Evolutionary conservation across 768 basidiomycete species (phyloP), one percentile per base, ranked within the genome.

Genomic region (Leccinum uliginosum): DNA sequence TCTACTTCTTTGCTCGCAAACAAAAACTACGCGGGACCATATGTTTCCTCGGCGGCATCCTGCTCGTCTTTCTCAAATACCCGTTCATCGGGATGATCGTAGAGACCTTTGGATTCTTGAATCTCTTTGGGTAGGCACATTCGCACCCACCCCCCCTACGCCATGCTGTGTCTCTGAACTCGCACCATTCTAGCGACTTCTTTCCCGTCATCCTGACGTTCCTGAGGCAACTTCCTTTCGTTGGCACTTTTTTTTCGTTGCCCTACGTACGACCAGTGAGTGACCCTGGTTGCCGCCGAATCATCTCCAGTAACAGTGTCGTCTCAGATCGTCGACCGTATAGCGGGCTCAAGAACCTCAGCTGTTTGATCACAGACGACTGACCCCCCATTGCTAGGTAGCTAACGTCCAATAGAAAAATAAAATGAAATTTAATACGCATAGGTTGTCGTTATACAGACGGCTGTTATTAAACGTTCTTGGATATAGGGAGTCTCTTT

Each of bases 191-290:
- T 75, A 98, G 96, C 46, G 96, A 98, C 75, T 99, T 99, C 80
- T 98, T 98, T 83, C 97, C 97, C 6, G 97, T 98, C 58, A 88
- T 99, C 54, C 78, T 99, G 50, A 94, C 93, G n/a, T 98, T 98
- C 80, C 75, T 98, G 60, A 83, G 95, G 55, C 96, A 98, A 75
- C 71, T 98, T 47, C 96, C 97, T 5, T 85, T 97, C 61, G 81
- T 99, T 55, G 96, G 97, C 26, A 91, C 85, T 0, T 72, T 91
- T 59, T 74, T 99, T 49, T 88, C 89, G 5, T 68, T 98, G 60
- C 95, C 97, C 1, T 95, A 91, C 69, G 85, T 98, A 65, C 79
- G 90, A 67, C 79, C 80, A 55, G 96, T 97, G 69, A 75, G 84
- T 62, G 21, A 19, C 29, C 6, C 14, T 24, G 1, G 5, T 4